A percentile compares a stretch with the other conserved stretches of the same genome.
Conservation (phyloP, 2,329 filamentous ascomycete genomes). For the Aspergillus pseudotamarii region DNA sequence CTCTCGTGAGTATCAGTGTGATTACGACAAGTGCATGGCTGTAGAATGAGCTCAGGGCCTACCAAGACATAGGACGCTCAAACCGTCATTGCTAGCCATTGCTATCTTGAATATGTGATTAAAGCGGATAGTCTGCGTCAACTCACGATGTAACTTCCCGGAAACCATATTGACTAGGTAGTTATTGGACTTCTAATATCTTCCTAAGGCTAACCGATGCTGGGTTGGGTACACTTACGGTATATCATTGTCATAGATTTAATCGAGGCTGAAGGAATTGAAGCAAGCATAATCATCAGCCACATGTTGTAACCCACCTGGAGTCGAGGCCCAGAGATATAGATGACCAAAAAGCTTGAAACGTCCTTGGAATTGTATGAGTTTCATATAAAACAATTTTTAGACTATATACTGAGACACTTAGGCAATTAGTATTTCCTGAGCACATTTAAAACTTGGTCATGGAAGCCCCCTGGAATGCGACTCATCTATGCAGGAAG, state of each 20-base stretch:
- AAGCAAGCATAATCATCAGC: background rate
- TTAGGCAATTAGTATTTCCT: background rate
- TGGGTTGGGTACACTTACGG: no score
- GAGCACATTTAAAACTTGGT: background rate
- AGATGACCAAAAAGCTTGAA: background rate
- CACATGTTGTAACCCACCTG: background rate
- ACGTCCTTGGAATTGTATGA: background rate
- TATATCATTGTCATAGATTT: no score
- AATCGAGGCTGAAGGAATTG: background rate
- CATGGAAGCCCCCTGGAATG: background rate
- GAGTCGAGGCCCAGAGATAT: background rate
- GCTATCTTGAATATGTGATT: no score
- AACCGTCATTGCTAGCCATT: background rate
- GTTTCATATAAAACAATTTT: background rate
- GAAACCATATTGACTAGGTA: no score
- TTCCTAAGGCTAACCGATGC: no score
- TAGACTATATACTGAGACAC: background rate
- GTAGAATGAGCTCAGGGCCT: background rate
- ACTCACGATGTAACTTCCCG: no score
- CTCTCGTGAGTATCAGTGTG: no score
- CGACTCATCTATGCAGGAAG: background rate
- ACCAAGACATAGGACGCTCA: background rate
- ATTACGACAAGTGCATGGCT: no score
- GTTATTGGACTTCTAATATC: no score
- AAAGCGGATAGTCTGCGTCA: no score